Base-by-base conservation (phyloP, 352 stramenopile species). In the Phytophthora fragariaefolia region DNA sequence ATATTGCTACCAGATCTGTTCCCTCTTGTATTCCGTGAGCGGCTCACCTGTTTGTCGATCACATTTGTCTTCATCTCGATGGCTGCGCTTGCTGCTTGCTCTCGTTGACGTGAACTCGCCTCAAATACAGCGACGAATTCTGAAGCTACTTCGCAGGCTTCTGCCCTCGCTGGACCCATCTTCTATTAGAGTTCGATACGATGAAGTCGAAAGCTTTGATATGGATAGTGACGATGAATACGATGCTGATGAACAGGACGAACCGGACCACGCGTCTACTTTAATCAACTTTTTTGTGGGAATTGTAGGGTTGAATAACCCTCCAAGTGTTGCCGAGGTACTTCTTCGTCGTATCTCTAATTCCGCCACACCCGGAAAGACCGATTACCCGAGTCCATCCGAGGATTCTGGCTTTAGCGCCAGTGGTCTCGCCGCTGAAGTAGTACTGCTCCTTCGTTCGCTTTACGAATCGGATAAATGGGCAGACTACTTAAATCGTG, bases 1-100 rank as follows among this genome's bases (percentile, higher is more conserved):
- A 54, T 97, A 97, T 71, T 95, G 88, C 69, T 96, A 95, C 60
- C 90, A 97, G 58, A 95, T 97, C 47, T 95, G 89, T 66, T 85
- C 85, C 12, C 64, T 97, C 4, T 53, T 97, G 15, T 96, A 94
- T 59, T 96, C 88, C 13, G 90, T 97, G 22, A 97, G 89, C 47
- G 87, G 87, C 0, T 93, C 88, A 15, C 75, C 83, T 26, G 87
- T 95, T 32, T 95, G 86, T 50, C 73, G 85, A 13, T 91, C 85
- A 2, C 89, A 96, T 30, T 60, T 97, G 38, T 97, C 90, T 46
- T 93, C 90, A 1, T 92, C 87, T 22, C 69, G 82, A 13, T 95
- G 90, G 87, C 69, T 97, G 50, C 76, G 86, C n/a, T 56, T 96
- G 20, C 69, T 96, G n/a, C 64, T 96, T 48, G 78, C 83, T 22